Evolutionary conservation across 148 eudicot species (phyloP), one percentile per base, ranked within the genome.

Genomic region (Camellia lanceoleosa): DNA sequence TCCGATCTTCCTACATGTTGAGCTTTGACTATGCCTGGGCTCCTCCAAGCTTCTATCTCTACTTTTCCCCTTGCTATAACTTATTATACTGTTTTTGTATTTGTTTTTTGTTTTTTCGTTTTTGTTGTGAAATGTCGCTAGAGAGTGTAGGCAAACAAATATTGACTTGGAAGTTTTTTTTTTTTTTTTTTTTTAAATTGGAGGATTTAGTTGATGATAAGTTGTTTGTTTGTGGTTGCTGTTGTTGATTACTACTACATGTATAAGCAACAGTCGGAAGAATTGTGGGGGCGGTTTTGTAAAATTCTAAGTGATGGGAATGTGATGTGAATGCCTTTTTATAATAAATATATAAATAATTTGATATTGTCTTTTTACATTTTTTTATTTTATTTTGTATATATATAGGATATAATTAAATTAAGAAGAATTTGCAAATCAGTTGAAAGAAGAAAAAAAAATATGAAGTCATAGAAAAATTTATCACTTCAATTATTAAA

Each of bases 1-100:
- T 67, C 87, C 10, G 95, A 92, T 83, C 88, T 88, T 79, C 95
- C 95, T 8, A 85, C 81, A 14, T 90, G 95, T 71, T 90, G 79
- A 85, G 11, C 67, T 60, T 30, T 60, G 55, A 76, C 54, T 55
- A 43, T n/a, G 0, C 52, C 11, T 30, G 10, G 46, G 43, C 18
- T 43, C 2, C 12, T 51, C 11, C 68, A 43, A 46, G 38, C 69
- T 30, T 16, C 38, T 8, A 55, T 9, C 0, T 0, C 14, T 18
- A 16, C 19, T 47, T 12, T 23, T 7, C 12, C 51, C 3, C 3
- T 71, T 64, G 5, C 2, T 64, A 5, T 64, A 64, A 19, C 11
- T 19, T 20, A 56, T 58, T 74, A 56, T 74, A 13, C 3, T 51
- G 2, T 49, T 20, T 5, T 1, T 11, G 2, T 64, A 11, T 75